Evolutionary conservation across 2,329 filamentous ascomycete genomes (phyloP), one percentile per base, ranked within the genome.

Genomic region (Trichoderma sp.): DNA sequence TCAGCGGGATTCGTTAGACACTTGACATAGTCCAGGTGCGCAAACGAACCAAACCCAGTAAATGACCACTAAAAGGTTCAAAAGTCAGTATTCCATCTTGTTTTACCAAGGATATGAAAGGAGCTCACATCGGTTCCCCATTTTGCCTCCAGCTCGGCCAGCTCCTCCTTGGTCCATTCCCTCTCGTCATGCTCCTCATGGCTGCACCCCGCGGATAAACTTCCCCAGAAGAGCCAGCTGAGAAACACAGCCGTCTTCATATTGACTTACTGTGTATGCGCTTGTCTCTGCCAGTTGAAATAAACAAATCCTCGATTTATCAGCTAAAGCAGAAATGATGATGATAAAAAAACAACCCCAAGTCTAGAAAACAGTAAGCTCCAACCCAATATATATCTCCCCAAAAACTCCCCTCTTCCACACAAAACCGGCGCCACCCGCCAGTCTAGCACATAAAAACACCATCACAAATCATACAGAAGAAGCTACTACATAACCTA

Each of bases 31-130:
- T 88, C 85, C 34, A 93, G 84, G 77, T 93, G 92, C 51, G 91
- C 92, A 80, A 93, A 94, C 43, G 90, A 90, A 68, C 90, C 90
- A 74, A 96, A 92, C 72, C 93, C 93, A 32, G 88, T 87, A 80
- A 93, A 96, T 1, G 78, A 74, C 80, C 81, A 83, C 81, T 82
- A 21, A 28, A 24, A 4, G 32, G 5, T 11, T 39, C 39, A 28
- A 57, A 4, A 43, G 2, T 63, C 61, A 63, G 36, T 9, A 65
- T 28, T 51, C 36, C 15, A 26, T 39, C 43, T 39, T 36, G 7
- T 9, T 15, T 30, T 34, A n/a, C 6, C 15, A 47, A 11, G 4
- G 30, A n/a, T 57, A 36, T 26, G 28, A 30, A 30, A 30, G 28
- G 7, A 30, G 28, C 85, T 77, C 77, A 88, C 87, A 80, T 89